Percentiles rank a stretch among this genome's conserved stretches.
phyloP scores from a whole-genome alignment of 1,139 yeast genomes.

The Scheffersomyces parashehatae region DNA sequence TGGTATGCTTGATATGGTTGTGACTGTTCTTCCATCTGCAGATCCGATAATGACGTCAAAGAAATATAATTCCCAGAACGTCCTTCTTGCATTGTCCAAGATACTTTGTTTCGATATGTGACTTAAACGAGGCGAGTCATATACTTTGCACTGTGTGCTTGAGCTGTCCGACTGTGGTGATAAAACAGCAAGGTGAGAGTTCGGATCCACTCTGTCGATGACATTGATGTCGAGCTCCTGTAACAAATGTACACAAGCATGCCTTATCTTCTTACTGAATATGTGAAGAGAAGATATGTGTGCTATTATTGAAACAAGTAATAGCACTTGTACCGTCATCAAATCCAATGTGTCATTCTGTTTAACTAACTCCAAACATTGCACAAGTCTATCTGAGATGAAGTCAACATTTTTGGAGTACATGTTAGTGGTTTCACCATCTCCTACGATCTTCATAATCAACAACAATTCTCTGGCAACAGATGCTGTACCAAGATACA shows the following conservation, averaged over 20 bases:
- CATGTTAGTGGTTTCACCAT: constrained; percentile 40
- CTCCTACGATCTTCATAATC: constrained; percentile 47
- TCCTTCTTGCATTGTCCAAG: constrained; percentile 40
- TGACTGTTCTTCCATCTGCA: constrained; percentile 49
- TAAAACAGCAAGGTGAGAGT: not conserved
- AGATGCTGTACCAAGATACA: constrained; percentile 29
- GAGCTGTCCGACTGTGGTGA: not conserved
- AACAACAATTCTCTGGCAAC: constrained; percentile 39
- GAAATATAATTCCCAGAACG: constrained; percentile 51
- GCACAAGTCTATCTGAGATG: constrained; percentile 33
- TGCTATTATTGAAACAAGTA: constrained; percentile 39
- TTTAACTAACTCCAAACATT: constrained; percentile 33
- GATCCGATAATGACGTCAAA: constrained; percentile 52
- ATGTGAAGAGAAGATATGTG: constrained; percentile 51
- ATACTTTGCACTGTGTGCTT: not conserved
- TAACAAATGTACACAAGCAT: constrained; percentile 36
- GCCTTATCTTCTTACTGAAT: constrained; percentile 38
- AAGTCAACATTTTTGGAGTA: constrained; percentile 32
- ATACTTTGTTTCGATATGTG: constrained; percentile 16
- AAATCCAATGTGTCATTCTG: constrained; percentile 28
- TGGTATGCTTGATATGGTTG: constrained; percentile 33
- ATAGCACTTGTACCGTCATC: constrained; percentile 39
- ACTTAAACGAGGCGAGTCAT: constrained; percentile 14
- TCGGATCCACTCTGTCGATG: constrained; percentile 22
- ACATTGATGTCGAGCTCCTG: constrained; percentile 33